phyloP scores from a whole-genome alignment of 2,329 filamentous ascomycete species.

The Pseudogymnoascus sp. region DNA sequence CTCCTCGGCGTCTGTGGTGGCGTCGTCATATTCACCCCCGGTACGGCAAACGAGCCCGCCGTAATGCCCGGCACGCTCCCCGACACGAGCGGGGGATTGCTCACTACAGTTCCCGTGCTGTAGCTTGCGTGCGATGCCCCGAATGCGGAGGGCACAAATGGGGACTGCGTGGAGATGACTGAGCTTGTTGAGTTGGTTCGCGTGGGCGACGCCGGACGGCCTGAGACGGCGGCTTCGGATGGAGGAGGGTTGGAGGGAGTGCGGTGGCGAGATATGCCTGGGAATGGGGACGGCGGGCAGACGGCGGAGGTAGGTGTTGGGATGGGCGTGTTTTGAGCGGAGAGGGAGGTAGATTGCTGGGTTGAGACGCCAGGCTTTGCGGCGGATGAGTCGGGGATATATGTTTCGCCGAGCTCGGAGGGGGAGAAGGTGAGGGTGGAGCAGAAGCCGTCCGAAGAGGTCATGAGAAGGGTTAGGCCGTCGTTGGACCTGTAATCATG shows the following conservation, averaged over 20 bases:
- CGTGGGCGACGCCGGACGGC: conserved; percentile 66
- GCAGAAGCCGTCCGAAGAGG: conserved; percentile 97
- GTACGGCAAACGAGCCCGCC: conserved; percentile 33
- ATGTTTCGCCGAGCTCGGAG: conserved; percentile 76
- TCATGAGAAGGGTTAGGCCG: conserved; percentile 75
- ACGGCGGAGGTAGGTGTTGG: conserved; percentile 60
- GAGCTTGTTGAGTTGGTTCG: conserved; percentile 82
- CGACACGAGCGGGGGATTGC: conserved; percentile 70
- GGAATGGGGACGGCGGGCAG: conserved; percentile 46
- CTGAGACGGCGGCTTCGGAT: conserved; percentile 41
- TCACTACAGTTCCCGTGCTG: conserved; percentile 45
- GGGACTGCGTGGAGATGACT: conserved; percentile 52
- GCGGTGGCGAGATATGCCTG: conserved; percentile 40
- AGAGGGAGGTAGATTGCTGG: conserved; percentile 30
- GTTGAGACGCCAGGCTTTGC: conserved; percentile 36
- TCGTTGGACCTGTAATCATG: conserved; percentile 55
- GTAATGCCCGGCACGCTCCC: conserved; percentile 70
- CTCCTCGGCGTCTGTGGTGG: conserved; percentile 80
- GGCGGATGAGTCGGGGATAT: conserved; percentile 56
- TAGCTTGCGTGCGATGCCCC: conserved; percentile 32
- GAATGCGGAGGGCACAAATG: conserved; percentile 23
- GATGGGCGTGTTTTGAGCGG: conserved; percentile 60
- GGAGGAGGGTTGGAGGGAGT: conserved; percentile 49
- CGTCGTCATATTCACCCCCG: conserved; percentile 68
- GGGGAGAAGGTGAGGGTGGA: conserved; percentile 77